These are phyloP conservation scores for Didymosphaeria variabile DNA, from an alignment of 2,329 filamentous ascomycete species.

Conservation along the genomic window DNA sequence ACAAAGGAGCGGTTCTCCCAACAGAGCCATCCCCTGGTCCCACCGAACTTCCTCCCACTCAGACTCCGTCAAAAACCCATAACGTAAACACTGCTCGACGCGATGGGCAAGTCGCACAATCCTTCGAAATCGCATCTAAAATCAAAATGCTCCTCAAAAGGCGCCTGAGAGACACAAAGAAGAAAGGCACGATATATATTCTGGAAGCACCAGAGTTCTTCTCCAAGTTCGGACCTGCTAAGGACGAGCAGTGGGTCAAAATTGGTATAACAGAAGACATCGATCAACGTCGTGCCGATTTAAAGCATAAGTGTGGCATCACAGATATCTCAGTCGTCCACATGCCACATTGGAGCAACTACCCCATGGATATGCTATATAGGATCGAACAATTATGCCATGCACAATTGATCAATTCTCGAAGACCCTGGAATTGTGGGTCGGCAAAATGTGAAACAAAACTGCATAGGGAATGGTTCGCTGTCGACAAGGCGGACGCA, in stretches of 20 bases:
- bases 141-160: not conserved
- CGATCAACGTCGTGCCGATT: not conserved
- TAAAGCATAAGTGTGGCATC: constrained; percentile 5
- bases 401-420: constrained; percentile 8
- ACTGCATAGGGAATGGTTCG: constrained; percentile 16
- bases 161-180: no score
- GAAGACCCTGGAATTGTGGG: not conserved
- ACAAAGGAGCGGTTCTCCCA: not conserved
- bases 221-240: not conserved
- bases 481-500: constrained; percentile 2
- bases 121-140: not conserved
- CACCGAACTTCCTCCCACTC: no score
- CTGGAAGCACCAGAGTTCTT: constrained; percentile 13
- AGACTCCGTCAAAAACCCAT: not conserved
- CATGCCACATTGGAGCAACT: not conserved
- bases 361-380: not conserved
- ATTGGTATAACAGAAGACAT: constrained; percentile 9
- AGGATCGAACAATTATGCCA: constrained; percentile 13
- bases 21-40: no score
- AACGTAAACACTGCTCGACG: no score
- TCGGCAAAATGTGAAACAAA: no score
- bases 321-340: not conserved
- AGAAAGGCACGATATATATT: constrained; percentile 7
- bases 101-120: no score
- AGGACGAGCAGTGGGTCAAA: constrained; percentile 9